These are phyloP conservation scores for Hypoxylon lenormandii DNA, from an alignment of 495 filamentous ascomycete genomes.

Conservation along the genomic window DNA sequence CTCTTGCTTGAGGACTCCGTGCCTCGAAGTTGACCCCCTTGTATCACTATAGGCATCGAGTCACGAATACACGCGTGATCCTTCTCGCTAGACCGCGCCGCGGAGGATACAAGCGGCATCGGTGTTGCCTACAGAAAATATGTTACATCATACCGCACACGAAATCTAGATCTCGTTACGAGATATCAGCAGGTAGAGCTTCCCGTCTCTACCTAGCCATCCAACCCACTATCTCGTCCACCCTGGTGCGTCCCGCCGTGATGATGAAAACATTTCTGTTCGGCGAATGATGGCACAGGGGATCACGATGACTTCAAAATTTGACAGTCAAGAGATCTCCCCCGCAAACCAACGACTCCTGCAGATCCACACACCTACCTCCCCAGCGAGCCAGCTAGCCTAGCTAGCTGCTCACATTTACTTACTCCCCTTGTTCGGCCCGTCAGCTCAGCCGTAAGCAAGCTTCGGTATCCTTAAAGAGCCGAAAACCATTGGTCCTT, in stretches of 20 bases:
- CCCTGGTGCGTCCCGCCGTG: background rate
- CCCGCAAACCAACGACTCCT: slow-evolving; percentile 11
- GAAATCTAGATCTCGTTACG: background rate
- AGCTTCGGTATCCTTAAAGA: slow-evolving; percentile 24
- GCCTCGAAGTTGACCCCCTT: too few relatives aligned
- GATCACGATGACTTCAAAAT: slow-evolving; percentile 27
- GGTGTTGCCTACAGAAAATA: background rate
- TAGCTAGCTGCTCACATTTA: background rate
- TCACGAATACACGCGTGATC: too few relatives aligned
- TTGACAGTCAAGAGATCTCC: slow-evolving; percentile 37
- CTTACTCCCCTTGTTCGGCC: background rate
- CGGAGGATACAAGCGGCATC: background rate
- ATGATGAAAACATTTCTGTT: background rate
- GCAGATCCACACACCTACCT: background rate
- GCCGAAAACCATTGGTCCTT: slow-evolving; percentile 7
- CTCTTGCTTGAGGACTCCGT: too few relatives aligned
- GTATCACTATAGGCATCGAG: too few relatives aligned
- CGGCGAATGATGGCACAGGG: background rate
- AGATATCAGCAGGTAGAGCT: background rate
- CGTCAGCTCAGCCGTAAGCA: slow-evolving; percentile 23
- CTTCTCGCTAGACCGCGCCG: too few relatives aligned
- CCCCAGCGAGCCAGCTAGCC: slow-evolving; percentile 4
- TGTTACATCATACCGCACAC: background rate
- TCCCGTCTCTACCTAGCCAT: background rate
- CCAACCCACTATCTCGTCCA: background rate